Percentiles rank a stretch among this genome's conserved stretches.
Conservation (phyloP, 306 rosid species). For the Hylodesmum podocarpum region DNA sequence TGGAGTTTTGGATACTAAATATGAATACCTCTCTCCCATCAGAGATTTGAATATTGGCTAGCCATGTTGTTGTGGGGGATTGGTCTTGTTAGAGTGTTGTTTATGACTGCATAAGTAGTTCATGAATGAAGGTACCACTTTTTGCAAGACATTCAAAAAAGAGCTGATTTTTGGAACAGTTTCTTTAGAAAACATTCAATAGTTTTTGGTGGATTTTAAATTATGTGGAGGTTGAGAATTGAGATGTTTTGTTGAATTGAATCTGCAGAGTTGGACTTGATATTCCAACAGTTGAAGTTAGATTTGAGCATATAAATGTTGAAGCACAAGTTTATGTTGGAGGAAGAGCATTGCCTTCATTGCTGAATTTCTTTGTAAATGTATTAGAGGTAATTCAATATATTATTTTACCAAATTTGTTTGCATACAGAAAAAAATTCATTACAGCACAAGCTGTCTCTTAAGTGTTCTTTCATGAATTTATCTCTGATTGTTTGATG, state of each 20-base stretch:
- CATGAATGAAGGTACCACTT: neutral
- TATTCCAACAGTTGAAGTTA: constrained; percentile 75
- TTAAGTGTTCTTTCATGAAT: neutral
- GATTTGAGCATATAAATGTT: constrained; percentile 66
- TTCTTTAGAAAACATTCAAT: neutral
- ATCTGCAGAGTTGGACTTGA: constrained; percentile 53
- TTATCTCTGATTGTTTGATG: neutral
- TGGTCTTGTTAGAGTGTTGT: neutral
- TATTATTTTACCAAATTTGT: too few species aligned
- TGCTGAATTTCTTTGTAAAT: constrained; percentile 59
- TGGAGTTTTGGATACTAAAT: too few species aligned
- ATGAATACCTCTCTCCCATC: too few species aligned
- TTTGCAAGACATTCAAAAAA: neutral
- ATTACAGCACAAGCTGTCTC: neutral
- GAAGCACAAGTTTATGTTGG: constrained; percentile 81
- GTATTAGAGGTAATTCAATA: constrained; percentile 52
- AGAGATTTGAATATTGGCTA: too few species aligned
- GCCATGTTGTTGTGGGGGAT: neutral
- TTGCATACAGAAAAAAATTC: too few species aligned
- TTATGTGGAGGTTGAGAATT: neutral
- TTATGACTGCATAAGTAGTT: neutral
- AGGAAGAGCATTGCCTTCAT: constrained; percentile 76
- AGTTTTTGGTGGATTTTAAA: neutral
- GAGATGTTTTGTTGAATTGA: neutral
- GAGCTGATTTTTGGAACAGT: neutral